Evolutionary conservation across 2,329 filamentous ascomycete species (phyloP), one percentile per base, ranked within the genome.

Genomic region (Saccharata proteae): DNA sequence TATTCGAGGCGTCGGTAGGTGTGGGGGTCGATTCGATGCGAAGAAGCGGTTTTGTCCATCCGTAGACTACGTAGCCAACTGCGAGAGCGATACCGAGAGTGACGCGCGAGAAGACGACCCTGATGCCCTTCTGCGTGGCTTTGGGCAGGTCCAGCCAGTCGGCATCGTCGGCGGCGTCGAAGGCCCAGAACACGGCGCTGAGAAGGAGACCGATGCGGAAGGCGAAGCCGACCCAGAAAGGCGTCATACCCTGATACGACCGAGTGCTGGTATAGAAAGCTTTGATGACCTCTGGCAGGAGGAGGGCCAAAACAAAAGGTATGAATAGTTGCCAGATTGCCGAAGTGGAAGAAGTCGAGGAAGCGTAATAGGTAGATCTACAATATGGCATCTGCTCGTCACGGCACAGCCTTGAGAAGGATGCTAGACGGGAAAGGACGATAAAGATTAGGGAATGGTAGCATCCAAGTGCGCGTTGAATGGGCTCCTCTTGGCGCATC

Each of bases 331-430:
- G 88, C 84, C 86, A 94, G 2, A 77, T 70, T 1, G 88, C 82
- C 3, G 88, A 94, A 1, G 86, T 96, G 0, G 90, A 96, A 1
- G 88, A 93, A 3, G 78, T 82, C 7, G 79, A 73, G 0, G 88
- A 94, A 4, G 85, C 80, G 51, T 98, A 98, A 61, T 94, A 98
- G 0, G 90, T 94, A 2, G 88, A 93, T 32, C 73, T 75, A 63
- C 90, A 98, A 59, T 80, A 92, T 0, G 90, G 90, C 83, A 96
- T 94, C 59, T 98, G 90, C 59, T 98, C 90, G 55, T 98, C 90
- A 36, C 90, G 79, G 52, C 90, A 98, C 13, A 98, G 74, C 42
- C 85, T 81, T 7, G 90, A 94, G 42, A 88, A 76, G 1, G 86
- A 93, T 1, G 85, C 80, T 3, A 88, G 33, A 32, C 88, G 77